Percentiles rank a stretch among this genome's conserved stretches.
Conservation (phyloP, 768 basidiomycete species). For the Psilocybe cubensis region DNA sequence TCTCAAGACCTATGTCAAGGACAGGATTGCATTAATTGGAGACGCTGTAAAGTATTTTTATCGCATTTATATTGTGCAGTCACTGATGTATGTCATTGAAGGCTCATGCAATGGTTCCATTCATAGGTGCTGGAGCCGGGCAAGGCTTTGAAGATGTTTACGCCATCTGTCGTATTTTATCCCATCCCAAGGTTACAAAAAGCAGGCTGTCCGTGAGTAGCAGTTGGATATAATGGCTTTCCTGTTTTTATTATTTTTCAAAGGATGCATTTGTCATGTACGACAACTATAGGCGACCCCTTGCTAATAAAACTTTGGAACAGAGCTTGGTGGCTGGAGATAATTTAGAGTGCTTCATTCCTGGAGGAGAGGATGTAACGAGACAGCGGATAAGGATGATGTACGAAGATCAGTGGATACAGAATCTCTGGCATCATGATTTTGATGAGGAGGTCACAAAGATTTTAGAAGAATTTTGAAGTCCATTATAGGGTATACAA, state of each 20-base stretch:
- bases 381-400: constrained; percentile 34
- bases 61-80: neutral
- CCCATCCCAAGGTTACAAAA: constrained; percentile 39
- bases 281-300: constrained; percentile 43
- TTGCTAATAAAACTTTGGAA: constrained; percentile 49
- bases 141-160: constrained; percentile 61
- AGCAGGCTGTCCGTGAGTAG: constrained; percentile 35
- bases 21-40: constrained; percentile 51
- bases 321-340: constrained; percentile 41
- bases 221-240: too few relatives aligned
- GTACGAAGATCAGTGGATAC: constrained; percentile 50
- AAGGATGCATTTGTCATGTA: constrained; percentile 50
- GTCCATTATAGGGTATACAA: neutral
- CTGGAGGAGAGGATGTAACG: constrained; percentile 28
- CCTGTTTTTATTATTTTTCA: constrained; percentile 1
- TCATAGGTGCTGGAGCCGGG: constrained; percentile 58
- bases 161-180: constrained; percentile 47
- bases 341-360: constrained; percentile 42
- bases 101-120: constrained; percentile 63
- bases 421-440: constrained; percentile 30
- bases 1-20: constrained; percentile 44
- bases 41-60: constrained; percentile 45
- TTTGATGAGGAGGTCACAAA: constrained; percentile 37
- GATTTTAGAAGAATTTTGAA: constrained; percentile 22
- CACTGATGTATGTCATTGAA: constrained; percentile 11